Base-by-base conservation (phyloP, 768 basidiomycete species). In the Dendrothele bispora region DNA sequence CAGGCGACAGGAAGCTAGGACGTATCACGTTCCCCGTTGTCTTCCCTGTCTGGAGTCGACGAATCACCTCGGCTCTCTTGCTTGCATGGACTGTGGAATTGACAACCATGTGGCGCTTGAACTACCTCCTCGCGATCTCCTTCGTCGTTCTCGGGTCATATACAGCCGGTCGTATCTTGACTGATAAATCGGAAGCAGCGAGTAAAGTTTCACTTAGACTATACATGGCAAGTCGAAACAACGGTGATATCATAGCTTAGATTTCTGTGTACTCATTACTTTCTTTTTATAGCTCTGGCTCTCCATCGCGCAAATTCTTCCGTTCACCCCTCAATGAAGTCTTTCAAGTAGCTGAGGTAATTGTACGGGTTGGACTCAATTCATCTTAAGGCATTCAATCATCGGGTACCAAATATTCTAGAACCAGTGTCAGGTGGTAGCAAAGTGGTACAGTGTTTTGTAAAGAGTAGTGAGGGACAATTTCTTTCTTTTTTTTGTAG, bases 21-120 rank as follows among this genome's bases (percentile, higher is more conserved):
- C 55, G 59, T 15, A 48, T 22, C 6, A 62, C 61, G 7, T 29
- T 62, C 7, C 61, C 61, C 2, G 50, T 59, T 20, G 40, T 42
- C 5, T 36, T 47, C 20, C 57, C 59, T 12, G 44, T 54, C 27
- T 39, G 22, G 12, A 53, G 51, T 29, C 40, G 58, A 7, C 15
- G 40, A 6, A 26, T 32, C 17, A 55, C 50, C 30, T 26, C 43
- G n/a, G 18, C 47, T 14, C 27, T 47, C 10, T 17, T 60, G 11
- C 30, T 51, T 14, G 24, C 32, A 10, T 60, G 56, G 53, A 43
- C 49, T 24, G 20, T 32, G 14, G 47, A 26, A n/a, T 39, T 52
- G 29, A 14, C 39, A 6, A 35, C 30, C 10, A 28, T 29, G 15
- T 48, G 46, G 37, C 32, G 25, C 10, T 10, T 39, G 22, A 14